Base-by-base conservation (phyloP, 306 rosid genomes). In the Adenanthera pavonina region DNA sequence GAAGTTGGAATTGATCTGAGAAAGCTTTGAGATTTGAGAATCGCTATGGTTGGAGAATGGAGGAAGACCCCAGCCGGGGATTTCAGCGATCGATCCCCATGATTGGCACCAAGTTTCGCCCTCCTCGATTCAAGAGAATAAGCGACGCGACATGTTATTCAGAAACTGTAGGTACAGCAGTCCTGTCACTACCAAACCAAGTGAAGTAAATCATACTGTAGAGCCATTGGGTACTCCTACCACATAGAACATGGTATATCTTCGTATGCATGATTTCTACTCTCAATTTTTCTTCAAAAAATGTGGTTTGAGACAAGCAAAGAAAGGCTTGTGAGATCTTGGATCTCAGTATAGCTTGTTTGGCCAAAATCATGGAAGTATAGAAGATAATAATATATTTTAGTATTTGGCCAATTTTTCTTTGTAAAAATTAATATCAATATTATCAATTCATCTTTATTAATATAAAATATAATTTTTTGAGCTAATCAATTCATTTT, bases 81-180 rank as follows among this genome's bases (percentile, higher is more conserved):
- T 33, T 15, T 72, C 46, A 17, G 46, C 19, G 74, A 69, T 68
- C 16, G 9, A 68, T 64, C 46, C 69, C 69, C 69, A 59, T 41
- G 71, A 51, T 86, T 73, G 77, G 70, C 77, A 80, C 40, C 30
- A 59, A 71, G 68, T 76, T 82, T 49, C 1, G n/a, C 20, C 49
- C 64, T 82, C 87, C 92, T 89, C 95, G 95, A 86, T 84, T 84
- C 78, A 84, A 87, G 89, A 87, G 92, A 89, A 76, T 4, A 43
- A 60, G 59, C 11, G 61, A 47, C 36, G 88, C 82, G 91, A 87
- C 91, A 89, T 87, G 90, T 75, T 87, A 84, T 89, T 87, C 92
- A 84, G 72, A 83, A 67, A 84, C 62, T 74, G 85, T 86, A 76
- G 87, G 89, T 75, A 75, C 81, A 14, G 34, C 80, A 48, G 60